A percentile compares a stretch with the other conserved stretches of the same genome.
phyloP scores from a whole-genome alignment of 768 basidiomycete species.

The Rubroboletus pulcherrimus region DNA sequence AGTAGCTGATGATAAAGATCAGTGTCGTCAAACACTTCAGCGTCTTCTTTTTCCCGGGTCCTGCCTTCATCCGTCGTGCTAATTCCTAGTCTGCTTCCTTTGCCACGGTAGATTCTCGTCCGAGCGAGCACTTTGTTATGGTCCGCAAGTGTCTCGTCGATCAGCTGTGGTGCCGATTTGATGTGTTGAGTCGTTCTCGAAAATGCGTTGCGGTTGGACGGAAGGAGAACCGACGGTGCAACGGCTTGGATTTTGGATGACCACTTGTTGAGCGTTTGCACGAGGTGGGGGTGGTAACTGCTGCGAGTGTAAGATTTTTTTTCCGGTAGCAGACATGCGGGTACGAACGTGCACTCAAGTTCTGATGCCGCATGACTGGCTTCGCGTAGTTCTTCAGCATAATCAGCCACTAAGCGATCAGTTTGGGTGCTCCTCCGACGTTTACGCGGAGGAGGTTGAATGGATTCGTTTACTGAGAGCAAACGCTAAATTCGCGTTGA shows the following conservation, averaged over 20 bases:
- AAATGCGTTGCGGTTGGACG: conserved; percentile 69
- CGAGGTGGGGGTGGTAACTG: conserved; percentile 64
- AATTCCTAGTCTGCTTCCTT: conserved; percentile 41
- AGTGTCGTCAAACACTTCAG: conserved; percentile 76
- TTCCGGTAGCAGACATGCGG: background rate
- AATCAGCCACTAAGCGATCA: conserved; percentile 5
- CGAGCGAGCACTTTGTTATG: conserved; percentile 56
- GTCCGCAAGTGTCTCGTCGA: conserved; percentile 69
- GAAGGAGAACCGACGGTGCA: conserved; percentile 69
- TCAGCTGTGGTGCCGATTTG: conserved; percentile 68
- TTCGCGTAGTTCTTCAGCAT: conserved; percentile 35
- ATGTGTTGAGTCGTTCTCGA: conserved; percentile 50
- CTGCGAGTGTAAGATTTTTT: conserved; percentile 1
- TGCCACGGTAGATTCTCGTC: conserved; percentile 56
- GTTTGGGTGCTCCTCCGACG: conserved; percentile 41
- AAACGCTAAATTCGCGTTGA: conserved; percentile 37
- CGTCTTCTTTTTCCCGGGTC: conserved; percentile 34
- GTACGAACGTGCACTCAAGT: conserved; percentile 53
- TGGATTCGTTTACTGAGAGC: conserved; percentile 44
- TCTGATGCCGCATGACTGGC: conserved; percentile 39
- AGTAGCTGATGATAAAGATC: conserved; percentile 94
- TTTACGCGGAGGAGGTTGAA: conserved; percentile 53
- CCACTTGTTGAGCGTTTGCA: conserved; percentile 89
- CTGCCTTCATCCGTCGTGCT: conserved; percentile 31
- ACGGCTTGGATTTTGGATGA: conserved; percentile 94